Evolutionary conservation across 495 filamentous ascomycete genomes (phyloP), one percentile per base, ranked within the genome.

Genomic region (Penicillium flavigenum): DNA sequence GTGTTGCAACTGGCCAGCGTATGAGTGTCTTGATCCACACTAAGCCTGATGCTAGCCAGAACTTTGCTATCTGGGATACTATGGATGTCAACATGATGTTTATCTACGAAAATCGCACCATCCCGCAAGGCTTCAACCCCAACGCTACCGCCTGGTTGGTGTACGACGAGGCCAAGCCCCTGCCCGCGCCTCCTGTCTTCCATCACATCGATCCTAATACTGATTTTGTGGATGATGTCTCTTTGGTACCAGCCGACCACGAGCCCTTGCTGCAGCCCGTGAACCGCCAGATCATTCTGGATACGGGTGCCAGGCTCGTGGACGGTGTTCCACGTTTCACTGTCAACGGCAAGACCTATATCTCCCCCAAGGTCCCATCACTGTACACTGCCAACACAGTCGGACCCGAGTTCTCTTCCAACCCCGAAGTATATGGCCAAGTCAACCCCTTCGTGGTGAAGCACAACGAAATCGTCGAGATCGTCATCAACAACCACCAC

Each of bases 111-210:
- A 53, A 63, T 38, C 60, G 65, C 3, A 2, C 55, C 0, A 64
- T 67, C 27, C 69, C 71, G 0, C 56, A 62, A 2, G 63, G 47
- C 59, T 81, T 58, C 60, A 89, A 92, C 64, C 83, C 82, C 49
- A 96, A 93, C 57, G 85, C 83, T 0, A 93, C 91, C 0, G 88
- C 87, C 8, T 93, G 87, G 87, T 79, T 96, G 1, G 79, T 89
- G 2, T 93, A 94, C 62, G 81, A 92, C 64, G 72, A 81, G 3
- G 54, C 67, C 1, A 81, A 83, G 44, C 73, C 81, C 0, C 74
- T 89, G 2, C 86, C 87, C 11, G 71, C 70, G 0, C 76, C 89
- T 17, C 74, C 76, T 2, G 54, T 75, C 0, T 58, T 90, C n/a
- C 70, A 24, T 1, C 4, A 83, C 44, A 41, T 38, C 9, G 72